Evolutionary conservation across 352 stramenopile species (phyloP), one percentile per base, ranked within the genome.

Genomic region (Lagenidium giganteum): DNA sequence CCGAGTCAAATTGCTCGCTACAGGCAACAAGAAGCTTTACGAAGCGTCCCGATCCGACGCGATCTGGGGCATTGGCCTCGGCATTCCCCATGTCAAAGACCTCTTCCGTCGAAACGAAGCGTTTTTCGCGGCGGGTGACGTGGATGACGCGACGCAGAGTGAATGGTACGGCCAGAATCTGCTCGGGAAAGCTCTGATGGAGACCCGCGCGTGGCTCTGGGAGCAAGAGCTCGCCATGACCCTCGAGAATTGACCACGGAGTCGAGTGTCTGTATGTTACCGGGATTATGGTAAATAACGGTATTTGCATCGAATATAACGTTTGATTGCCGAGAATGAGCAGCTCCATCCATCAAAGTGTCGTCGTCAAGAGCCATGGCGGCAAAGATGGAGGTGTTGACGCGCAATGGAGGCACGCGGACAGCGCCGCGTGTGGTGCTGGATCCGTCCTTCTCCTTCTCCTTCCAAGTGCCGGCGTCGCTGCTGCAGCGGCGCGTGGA

Each of bases 41-140:
- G 70, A 86, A 38, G 73, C 70, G 0, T 69, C 70, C 1, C 57
- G 54, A 1, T 29, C 23, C 1, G 73, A 86, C 32, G 57, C 67
- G 21, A 76, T 83, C 35, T 83, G 73, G 73, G 73, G 73, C 18
- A 82, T 86, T 29, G 73, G 73, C 27, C 42, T 83, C 14, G 63
- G 70, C 20, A 61, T 83, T 8, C 31, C 45, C 1, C 45, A 36
- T 4, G 62, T 86, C 16, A 29, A 61, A 21, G 52, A 62, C 6
- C 58, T 74, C 33, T 72, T 82, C 32, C 51, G 54, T 1, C 53
- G 70, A 27, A 64, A 60, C 21, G 18, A 35, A 26, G 26, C 11
- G 12, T 83, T 86, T 24, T 53, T 43, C 28, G 57, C 38, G 16
- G 59, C 51, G 0, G 73, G 73, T 0, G 57, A 86, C 32, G 53